phyloP scores from a whole-genome alignment of 306 rosid species.

The Gastrolobium villosum region DNA sequence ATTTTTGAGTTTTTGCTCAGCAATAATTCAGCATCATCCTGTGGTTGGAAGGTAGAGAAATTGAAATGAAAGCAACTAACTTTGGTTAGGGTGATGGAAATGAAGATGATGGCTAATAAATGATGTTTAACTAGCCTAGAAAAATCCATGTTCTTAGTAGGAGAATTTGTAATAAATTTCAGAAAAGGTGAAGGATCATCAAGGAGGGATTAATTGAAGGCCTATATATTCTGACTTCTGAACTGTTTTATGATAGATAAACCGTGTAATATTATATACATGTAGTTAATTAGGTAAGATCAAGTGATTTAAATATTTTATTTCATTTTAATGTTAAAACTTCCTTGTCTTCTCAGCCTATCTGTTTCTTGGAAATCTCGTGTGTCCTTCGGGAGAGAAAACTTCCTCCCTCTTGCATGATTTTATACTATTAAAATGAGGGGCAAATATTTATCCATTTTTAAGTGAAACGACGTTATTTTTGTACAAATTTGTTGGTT shows the following conservation, averaged over 20 bases:
- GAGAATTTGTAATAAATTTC: neutral
- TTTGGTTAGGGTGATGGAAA: conserved; percentile 19
- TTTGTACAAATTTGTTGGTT: no score
- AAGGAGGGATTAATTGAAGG: conserved; percentile 21
- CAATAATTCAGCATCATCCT: neutral
- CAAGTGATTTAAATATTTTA: neutral
- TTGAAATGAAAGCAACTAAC: conserved; percentile 45
- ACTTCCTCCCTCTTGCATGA: neutral
- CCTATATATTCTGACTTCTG: conserved; percentile 5
- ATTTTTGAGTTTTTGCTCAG: conserved; percentile 31
- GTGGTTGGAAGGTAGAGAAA: conserved; percentile 41
- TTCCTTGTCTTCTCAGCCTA: neutral
- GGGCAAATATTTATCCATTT: no score
- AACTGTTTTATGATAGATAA: conserved; percentile 22
- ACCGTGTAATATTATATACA: neutral
- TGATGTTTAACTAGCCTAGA: conserved; percentile 19
- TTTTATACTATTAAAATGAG: no score
- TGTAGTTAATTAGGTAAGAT: neutral
- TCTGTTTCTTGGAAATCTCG: conserved; percentile 7
- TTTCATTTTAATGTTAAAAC: neutral
- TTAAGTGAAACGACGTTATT: no score
- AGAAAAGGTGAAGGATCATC: neutral
- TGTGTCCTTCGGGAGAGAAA: neutral
- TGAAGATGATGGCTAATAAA: conserved; percentile 34
- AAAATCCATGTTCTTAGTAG: neutral